Evolutionary conservation across 352 stramenopile genomes (phyloP), one percentile per base, ranked within the genome.

Genomic region (Pythium chondricola): DNA sequence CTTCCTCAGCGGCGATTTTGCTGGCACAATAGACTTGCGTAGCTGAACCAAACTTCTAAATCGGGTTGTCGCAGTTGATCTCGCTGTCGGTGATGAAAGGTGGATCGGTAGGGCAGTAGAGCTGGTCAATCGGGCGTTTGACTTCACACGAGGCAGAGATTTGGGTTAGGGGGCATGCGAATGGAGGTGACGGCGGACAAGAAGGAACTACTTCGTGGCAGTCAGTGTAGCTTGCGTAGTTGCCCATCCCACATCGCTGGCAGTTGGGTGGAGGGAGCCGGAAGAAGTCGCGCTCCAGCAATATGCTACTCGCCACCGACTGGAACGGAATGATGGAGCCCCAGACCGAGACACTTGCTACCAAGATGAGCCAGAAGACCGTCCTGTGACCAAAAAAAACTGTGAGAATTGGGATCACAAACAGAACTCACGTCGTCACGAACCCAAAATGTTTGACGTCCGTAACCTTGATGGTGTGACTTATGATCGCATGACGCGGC

Each of bases 281-380:
- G 32, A 76, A 77, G 30, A 64, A 92, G 51, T 91, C 72, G 24
- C 82, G 62, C 44, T 96, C 81, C 36, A 93, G 61, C 14, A 96
- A 43, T 25, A 96, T 61, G 20, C 71, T 83, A 14, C 61, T 69
- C 3, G 83, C 74, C 3, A 96, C 77, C 39, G 75, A 90, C 48
- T 95, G 94, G 37, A 95, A 94, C 6, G 85, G 83, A 14, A 95
- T 58, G 22, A 95, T 71, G 21, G 68, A 83, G 16, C 78, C 84
- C 58, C 95, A 96, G 6, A 92, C 63, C 0, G 83, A 66, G 4
- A 95, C 36, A 56, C 78, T 91, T 16, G 62, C 70, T 0, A 86
- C 27, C 3, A 67, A 59, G 4, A 95, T 63, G n/a, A 91, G 57
- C 79, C 78, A 95, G 39, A 88, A 95, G 9, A 81, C 48, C 3